phyloP scores from a whole-genome alignment of 768 basidiomycete genomes.

The Chlorophyllum brunneum region DNA sequence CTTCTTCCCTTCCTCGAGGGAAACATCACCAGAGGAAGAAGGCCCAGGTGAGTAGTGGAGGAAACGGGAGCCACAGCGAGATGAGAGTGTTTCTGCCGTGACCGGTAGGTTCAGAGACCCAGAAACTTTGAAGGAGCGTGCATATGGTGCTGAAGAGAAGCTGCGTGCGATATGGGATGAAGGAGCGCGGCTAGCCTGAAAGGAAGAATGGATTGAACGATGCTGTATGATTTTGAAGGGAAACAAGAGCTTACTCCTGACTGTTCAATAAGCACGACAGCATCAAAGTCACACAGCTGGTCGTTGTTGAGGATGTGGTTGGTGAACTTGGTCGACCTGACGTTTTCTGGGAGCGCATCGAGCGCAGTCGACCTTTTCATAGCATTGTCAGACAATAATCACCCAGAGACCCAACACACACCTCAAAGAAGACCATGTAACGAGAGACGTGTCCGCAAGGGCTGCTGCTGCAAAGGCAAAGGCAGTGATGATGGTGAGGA shows the following conservation, averaged over 20 bases:
- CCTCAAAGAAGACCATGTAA: constrained; percentile 72
- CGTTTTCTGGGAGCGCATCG: constrained; percentile 33
- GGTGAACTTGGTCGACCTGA: constrained; percentile 34
- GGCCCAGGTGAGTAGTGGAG: constrained; percentile 40
- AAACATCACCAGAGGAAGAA: constrained; percentile 21
- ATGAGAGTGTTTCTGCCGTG: constrained; percentile 40
- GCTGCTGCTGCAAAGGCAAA: constrained; percentile 47
- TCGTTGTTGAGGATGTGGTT: constrained; percentile 39
- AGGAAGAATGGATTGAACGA: neutral
- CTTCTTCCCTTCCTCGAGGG: constrained; percentile 37
- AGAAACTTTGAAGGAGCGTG: constrained; percentile 62
- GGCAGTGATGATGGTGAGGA: constrained; percentile 39
- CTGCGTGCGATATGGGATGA: constrained; percentile 37
- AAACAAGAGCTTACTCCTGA: constrained; percentile 63
- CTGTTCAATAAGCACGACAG: constrained; percentile 66
- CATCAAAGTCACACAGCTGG: constrained; percentile 59
- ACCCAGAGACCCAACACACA: constrained; percentile 19
- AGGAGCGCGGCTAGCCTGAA: neutral
- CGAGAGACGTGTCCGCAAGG: constrained; percentile 58
- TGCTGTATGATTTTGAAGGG: constrained; percentile 36
- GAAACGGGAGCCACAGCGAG: constrained; percentile 27
- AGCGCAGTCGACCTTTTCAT: constrained; percentile 45
- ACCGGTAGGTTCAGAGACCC: constrained; percentile 27
- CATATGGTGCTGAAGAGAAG: constrained; percentile 47
- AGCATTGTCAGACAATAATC: neutral